Percentiles rank a stretch among this genome's conserved stretches.
Evolutionary conservation across 805 yeast species (phyloP).

Genomic region (Nakazawaea ishiwadae): DNA sequence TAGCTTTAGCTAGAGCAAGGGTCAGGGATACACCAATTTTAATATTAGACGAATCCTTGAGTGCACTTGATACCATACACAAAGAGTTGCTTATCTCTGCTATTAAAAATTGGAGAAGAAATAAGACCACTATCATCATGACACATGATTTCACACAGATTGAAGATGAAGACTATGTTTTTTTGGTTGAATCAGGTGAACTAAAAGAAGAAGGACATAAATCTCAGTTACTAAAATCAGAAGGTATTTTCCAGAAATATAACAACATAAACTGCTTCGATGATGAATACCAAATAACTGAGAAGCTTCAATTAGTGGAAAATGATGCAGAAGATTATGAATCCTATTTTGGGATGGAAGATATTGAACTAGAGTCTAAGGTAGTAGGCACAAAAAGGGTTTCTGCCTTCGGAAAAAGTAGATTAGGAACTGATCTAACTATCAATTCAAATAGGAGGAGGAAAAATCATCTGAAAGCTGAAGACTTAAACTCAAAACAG

Average conservation of each 20-base stretch:
- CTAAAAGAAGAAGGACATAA: slow-evolving; percentile 42
- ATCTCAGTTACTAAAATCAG: slow-evolving; percentile 22
- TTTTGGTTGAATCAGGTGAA: slow-evolving; percentile 55
- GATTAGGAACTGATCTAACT: not conserved
- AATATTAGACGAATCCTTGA: slow-evolving; percentile 80
- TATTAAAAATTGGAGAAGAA: slow-evolving; percentile 55
- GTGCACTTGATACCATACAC: slow-evolving; percentile 65
- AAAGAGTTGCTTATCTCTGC: slow-evolving; percentile 41
- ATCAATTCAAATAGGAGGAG: not conserved
- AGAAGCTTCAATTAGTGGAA: too few species aligned
- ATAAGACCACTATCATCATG: slow-evolving; percentile 72
- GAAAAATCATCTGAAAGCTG: not conserved
- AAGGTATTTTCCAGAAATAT: slow-evolving; percentile 11
- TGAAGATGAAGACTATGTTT: slow-evolving; percentile 48
- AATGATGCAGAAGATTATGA: not conserved
- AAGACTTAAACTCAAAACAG: not conserved
- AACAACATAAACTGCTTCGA: not conserved
- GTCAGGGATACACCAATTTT: slow-evolving; percentile 70
- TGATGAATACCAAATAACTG: not conserved
- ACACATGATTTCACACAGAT: slow-evolving; percentile 75
- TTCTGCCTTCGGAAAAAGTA: too few species aligned
- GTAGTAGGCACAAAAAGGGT: too few species aligned
- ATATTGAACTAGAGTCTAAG: too few species aligned
- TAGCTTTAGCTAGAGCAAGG: slow-evolving; percentile 81
- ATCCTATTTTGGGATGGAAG: not conserved